These are phyloP conservation scores for Epichloe sibirici DNA, from an alignment of 2,329 filamentous ascomycete genomes.

Conservation along the genomic window DNA sequence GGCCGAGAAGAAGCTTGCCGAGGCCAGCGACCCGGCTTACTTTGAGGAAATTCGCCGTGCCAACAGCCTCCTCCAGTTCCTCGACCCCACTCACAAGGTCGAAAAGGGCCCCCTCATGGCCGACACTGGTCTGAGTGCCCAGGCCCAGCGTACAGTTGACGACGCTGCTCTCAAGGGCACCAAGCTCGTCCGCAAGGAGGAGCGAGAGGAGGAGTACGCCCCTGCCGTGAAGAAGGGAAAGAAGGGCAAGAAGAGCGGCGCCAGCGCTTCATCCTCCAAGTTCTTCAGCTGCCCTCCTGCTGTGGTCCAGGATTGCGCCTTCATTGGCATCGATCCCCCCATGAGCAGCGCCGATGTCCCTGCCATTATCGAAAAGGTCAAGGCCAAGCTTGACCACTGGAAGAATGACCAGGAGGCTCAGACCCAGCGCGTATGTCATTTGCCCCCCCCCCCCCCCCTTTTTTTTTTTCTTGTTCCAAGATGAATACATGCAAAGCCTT, in stretches of 20 bases:
- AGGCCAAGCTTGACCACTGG: slow-evolving; percentile 84
- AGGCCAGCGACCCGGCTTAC: slow-evolving; percentile 78
- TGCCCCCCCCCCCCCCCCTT: too few species aligned
- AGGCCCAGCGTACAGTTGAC: slow-evolving; percentile 73
- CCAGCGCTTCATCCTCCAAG: slow-evolving; percentile 36
- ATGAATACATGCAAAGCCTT: too few species aligned
- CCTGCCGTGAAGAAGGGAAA: slow-evolving; percentile 76
- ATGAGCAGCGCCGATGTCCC: slow-evolving; percentile 77
- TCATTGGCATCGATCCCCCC: slow-evolving; percentile 82
- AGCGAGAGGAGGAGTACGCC: slow-evolving; percentile 78
- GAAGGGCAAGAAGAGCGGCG: slow-evolving; percentile 57
- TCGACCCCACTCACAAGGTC: slow-evolving; percentile 61
- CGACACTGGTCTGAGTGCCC: slow-evolving; percentile 63
- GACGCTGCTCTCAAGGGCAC: slow-evolving; percentile 75
- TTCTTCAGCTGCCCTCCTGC: slow-evolving; percentile 77
- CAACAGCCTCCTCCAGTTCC: slow-evolving; percentile 78
- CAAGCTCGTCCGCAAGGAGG: slow-evolving; percentile 73
- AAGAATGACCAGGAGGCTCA: slow-evolving; percentile 80
- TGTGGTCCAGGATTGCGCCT: slow-evolving; percentile 79
- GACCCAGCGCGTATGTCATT: slow-evolving; percentile 72
- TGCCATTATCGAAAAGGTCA: slow-evolving; percentile 71
- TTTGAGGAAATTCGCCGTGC: slow-evolving; percentile 84
- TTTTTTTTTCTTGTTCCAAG: background rate
- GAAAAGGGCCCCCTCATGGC: slow-evolving; percentile 55
- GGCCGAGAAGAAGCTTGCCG: slow-evolving; percentile 64